Evolutionary conservation across 108 stramenopile genomes (phyloP), one percentile per base, ranked within the genome.

Genomic region (Phaeodactylum tricornutum): DNA sequence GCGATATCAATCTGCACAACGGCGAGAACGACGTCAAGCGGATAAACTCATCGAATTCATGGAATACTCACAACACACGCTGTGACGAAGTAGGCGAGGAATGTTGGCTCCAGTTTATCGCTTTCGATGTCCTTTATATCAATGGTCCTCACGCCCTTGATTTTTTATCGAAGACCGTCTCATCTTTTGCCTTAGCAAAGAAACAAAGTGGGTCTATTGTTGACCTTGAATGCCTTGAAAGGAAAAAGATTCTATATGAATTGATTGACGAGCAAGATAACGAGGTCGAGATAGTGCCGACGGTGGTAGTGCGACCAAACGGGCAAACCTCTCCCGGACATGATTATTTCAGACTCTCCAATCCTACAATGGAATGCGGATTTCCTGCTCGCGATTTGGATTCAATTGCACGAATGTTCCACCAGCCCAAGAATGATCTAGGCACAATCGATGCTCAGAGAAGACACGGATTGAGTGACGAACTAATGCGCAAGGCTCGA

Each of bases 121-220:
- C 67, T 38, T 84, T 84, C 61, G 79, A 85, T 45, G 60, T 84
- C 38, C 51, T 90, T 2, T 80, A 84, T 57, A 57, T 77, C 25
- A 74, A 59, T 31, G 89, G 89, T 3, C 74, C 77, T 8, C 77
- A 64, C 27, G 77, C 80, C n/a, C 26, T 44, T 21, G 26, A 65
- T 14, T 64, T 84, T 15, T 34, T 77, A 1, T 21, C 58, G 4
- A 16, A 41, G 0, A 39, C 48, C 7, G 29, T 55, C 23, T 29
- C 42, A 5, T 22, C 27, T 23, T 51, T 12, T 22, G n/a, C n/a
- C n/a, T n/a, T n/a, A n/a, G 28, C 49, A 32, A 48, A 62, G 26
- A 52, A 50, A 27, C 51, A 29, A 7, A 47, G 47, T 9, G 90
- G 78, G 19, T 81, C 79, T 17, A 77, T 90, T 23, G 59, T 85